Conservation (phyloP, 139 green algal species). For the Chlorella sp. region DNA sequence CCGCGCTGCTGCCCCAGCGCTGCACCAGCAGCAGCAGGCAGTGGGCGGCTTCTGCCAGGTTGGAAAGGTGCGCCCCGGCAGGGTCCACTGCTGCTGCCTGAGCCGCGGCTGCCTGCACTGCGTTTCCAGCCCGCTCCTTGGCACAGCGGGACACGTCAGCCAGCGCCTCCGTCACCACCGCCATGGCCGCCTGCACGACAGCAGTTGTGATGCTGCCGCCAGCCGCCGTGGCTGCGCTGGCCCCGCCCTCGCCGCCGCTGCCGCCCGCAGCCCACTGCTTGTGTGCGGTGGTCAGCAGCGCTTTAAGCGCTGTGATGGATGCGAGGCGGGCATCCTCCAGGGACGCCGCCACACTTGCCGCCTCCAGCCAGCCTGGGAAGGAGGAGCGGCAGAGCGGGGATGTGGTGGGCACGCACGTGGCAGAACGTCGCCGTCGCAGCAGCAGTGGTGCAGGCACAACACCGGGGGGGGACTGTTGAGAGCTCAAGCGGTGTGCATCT, state of each 20-base stretch:
- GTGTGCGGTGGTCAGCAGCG: constrained; percentile 24
- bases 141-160: neutral
- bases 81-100: constrained; percentile 24
- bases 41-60: constrained; percentile 24
- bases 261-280: neutral
- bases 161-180: constrained; percentile 3
- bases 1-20: neutral
- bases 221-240: neutral
- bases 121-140: no score
- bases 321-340: constrained; percentile 42
- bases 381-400: no score
- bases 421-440: no score
- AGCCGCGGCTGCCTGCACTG: neutral
- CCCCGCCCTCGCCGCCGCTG: neutral
- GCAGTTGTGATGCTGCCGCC: neutral
- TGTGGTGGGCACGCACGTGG: no score
- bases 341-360: constrained; percentile 34
- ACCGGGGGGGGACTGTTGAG: no score
- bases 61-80: neutral
- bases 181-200: neutral
- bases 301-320: constrained; percentile 28
- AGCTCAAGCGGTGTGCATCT: no score
- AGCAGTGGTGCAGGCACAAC: no score
- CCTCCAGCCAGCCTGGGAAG: constrained; percentile 20
- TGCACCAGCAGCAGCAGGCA: constrained; percentile 35